Conservation (phyloP, 495 filamentous ascomycete species). For the Margaritispora aquatica region DNA sequence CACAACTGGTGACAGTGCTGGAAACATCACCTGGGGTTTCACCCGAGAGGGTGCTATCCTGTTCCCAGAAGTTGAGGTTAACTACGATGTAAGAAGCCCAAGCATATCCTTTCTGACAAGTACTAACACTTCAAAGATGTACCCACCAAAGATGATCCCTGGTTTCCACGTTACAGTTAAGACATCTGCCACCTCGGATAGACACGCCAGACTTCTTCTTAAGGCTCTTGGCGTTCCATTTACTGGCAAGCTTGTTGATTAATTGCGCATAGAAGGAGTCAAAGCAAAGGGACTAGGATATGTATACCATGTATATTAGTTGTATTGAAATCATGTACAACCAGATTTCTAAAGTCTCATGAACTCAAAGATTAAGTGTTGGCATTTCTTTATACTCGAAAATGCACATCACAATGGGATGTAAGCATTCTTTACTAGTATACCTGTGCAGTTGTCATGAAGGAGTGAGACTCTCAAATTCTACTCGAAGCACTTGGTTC, state of each 20-base stretch:
- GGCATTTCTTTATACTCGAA: too few species aligned
- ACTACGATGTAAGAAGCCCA: slow-evolving; percentile 71
- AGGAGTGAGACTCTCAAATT: too few species aligned
- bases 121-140: slow-evolving; percentile 39
- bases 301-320: slow-evolving; percentile 16
- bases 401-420: too few species aligned
- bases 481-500: too few species aligned
- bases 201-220: slow-evolving; percentile 82
- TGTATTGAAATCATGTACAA: slow-evolving; percentile 6
- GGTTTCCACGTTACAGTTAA: slow-evolving; percentile 82
- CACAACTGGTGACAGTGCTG: slow-evolving; percentile 69
- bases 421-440: too few species aligned
- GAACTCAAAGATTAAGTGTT: too few species aligned
- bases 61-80: slow-evolving; percentile 90
- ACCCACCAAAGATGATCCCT: slow-evolving; percentile 89
- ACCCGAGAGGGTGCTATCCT: slow-evolving; percentile 60
- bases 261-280: neutral
- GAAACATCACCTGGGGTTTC: slow-evolving; percentile 82
- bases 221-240: slow-evolving; percentile 80
- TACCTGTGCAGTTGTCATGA: too few species aligned
- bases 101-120: slow-evolving; percentile 1
- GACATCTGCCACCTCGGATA: slow-evolving; percentile 82
- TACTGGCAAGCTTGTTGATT: slow-evolving; percentile 62
- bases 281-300: neutral
- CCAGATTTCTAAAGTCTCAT: neutral